Base-by-base conservation (phyloP, 495 filamentous ascomycete genomes). In the Penicillium angulare region DNA sequence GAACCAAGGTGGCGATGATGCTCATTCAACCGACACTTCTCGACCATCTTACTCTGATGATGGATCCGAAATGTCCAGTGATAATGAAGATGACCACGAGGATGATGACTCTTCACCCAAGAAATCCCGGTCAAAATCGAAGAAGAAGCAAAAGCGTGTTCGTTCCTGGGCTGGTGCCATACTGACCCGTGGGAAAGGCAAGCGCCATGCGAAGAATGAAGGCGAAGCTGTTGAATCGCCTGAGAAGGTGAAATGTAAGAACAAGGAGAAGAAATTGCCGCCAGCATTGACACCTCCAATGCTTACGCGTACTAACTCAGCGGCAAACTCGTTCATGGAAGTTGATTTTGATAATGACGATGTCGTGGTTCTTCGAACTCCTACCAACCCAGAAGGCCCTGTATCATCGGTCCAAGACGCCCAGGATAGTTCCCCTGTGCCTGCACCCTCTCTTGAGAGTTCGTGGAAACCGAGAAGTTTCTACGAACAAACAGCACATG, bases 131-230 rank as follows among this genome's bases (percentile, higher is more conserved):
- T 52, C 65, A 1, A 78, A 74, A 45, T 61, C 67, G 8, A 90
- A 88, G 63, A 88, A 88, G 66, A 86, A 84, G 61, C 81, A 87
- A 55, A 88, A 89, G 63, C 89, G 85, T 66, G 87, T 91, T 46
- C 88, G 86, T 53, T 81, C 83, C 2, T 92, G 89, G 88, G 88
- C 88, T 29, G 87, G 85, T 21, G 82, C 86, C 16, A 85, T 93
- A 51, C 65, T 93, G 29, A 82, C 85, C 16, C 61, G 60, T 21
- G 78, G 86, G 23, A 91, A 90, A 59, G 71, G 79, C 7, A 79
- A 77, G 55, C 66, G 70, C 17, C 69, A 72, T 41, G 35, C 10
- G 17, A 63, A 63, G 16, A 54, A 63, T 23, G 76, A 78, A 23
- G 23, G n/a, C 20, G 24, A 29, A 10, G 2, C 18, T 18, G n/a